Evolutionary conservation across 176 grass and related monocot genomes (phyloP).

Genomic region (Phragmites australis): DNA sequence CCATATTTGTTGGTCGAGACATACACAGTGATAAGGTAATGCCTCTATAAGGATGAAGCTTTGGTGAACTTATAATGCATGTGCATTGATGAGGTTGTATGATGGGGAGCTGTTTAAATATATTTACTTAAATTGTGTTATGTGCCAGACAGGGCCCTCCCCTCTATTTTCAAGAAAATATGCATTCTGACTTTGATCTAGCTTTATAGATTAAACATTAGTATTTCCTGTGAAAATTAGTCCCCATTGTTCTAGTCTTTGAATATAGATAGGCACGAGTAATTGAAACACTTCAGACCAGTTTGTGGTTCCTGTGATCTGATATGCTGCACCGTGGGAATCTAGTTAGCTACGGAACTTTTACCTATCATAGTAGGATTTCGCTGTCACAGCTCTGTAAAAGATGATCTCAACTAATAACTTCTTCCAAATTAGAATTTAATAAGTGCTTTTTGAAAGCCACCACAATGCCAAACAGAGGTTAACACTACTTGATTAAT

Average conservation of each 20-base stretch:
- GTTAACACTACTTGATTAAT: neutral
- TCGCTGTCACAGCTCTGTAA: neutral
- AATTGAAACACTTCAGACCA: neutral
- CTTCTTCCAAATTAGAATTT: neutral
- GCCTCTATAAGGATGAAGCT: neutral
- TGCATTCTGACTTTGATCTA: neutral
- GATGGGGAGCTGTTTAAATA: neutral
- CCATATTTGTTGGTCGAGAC: constrained; percentile 61
- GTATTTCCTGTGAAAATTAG: neutral
- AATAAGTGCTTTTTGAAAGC: neutral
- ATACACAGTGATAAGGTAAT: constrained; percentile 85
- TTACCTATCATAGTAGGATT: neutral
- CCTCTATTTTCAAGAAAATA: neutral
- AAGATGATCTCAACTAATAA: neutral
- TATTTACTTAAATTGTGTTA: neutral
- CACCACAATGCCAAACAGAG: neutral
- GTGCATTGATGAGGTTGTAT: neutral
- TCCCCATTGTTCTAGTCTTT: neutral
- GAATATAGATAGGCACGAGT: neutral
- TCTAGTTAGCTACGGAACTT: neutral
- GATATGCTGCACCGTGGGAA: neutral
- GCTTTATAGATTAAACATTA: neutral
- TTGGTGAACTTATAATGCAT: neutral
- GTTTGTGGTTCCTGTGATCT: neutral
- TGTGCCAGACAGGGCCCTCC: neutral